Evolutionary conservation across 345 rosid genomes (phyloP), one percentile per base, ranked within the genome.

Genomic region (Citrus unshiu): DNA sequence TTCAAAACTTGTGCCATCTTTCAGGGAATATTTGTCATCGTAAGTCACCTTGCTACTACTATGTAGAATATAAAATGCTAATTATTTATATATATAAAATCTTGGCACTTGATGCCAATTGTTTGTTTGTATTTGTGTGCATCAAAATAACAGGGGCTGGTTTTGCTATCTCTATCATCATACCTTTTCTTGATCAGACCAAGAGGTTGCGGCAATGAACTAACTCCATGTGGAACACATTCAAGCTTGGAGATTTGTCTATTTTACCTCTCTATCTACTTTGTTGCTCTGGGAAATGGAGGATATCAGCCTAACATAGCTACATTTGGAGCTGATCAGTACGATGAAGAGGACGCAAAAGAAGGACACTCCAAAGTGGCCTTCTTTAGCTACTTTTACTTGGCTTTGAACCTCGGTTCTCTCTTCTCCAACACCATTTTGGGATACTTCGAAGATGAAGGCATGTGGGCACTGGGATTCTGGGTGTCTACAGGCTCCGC

Each of bases 221-320:
- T 73, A 58, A 93, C 85, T 34, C 91, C 91, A 0, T 97, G 99
- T 21, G 90, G 95, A 7, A 35, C 88, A 1, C 99, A 97, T 83
- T 90, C 98, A 12, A 86, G 79, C 62, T n/a, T 78, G 78, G 96
- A 88, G 88, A 89, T 88, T 18, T 79, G 86, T 22, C 43, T 97
- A 35, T 97, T 97, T 86, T 94, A 97, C 90, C 85, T 94, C 73
- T 97, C 99, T 0, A 94, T 88, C 73, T 94, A 94, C 86, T 91
- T 97, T 9, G 78, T 93, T 61, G 99, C 99, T 0, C 87, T 97
- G 27, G 99, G 99, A 68, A 87, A 94, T 63, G 99, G 99, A 7
- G 99, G 98, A 24, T 97, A 97, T 82, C 99, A 97, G 59, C 99
- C 99, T n/a, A 97, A 84, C 75, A 97, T 94, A 37, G 98, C 96